phyloP scores from a whole-genome alignment of 345 rosid genomes.

The Eutrema yunnanense region DNA sequence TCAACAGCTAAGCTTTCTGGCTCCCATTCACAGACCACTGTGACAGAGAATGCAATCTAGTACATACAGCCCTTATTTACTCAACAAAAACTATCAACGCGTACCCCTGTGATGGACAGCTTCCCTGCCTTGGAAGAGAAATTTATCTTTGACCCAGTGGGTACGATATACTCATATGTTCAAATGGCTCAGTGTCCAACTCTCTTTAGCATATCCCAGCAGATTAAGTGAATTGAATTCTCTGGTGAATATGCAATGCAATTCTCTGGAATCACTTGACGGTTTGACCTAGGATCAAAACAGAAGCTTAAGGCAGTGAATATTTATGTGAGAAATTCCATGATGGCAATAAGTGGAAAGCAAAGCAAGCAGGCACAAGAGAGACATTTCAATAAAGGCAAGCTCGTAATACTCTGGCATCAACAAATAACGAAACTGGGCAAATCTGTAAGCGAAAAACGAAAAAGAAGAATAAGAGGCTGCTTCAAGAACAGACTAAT shows the following conservation, averaged over 20 bases:
- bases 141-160: neutral
- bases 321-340: neutral
- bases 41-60: conserved; percentile 25
- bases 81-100: neutral
- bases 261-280: conserved; percentile 1
- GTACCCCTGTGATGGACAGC: neutral
- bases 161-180: neutral
- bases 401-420: neutral
- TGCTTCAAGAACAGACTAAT: neutral
- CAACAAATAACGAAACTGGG: neutral
- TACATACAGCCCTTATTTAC: neutral
- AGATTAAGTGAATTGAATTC: neutral
- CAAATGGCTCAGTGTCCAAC: neutral
- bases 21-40: conserved; percentile 28
- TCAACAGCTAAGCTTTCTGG: conserved; percentile 16
- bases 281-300: conserved; percentile 11
- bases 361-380: neutral
- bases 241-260: neutral
- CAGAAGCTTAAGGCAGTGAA: conserved; percentile 9
- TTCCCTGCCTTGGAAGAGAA: neutral
- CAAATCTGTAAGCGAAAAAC: neutral
- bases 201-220: conserved; percentile 3
- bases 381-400: neutral
- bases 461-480: neutral
- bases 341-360: neutral